Evolutionary conservation across 371 early-diverging fungal genomes (phyloP), one percentile per base, ranked within the genome.

Genomic region (Syncephalastrum racemosum): DNA sequence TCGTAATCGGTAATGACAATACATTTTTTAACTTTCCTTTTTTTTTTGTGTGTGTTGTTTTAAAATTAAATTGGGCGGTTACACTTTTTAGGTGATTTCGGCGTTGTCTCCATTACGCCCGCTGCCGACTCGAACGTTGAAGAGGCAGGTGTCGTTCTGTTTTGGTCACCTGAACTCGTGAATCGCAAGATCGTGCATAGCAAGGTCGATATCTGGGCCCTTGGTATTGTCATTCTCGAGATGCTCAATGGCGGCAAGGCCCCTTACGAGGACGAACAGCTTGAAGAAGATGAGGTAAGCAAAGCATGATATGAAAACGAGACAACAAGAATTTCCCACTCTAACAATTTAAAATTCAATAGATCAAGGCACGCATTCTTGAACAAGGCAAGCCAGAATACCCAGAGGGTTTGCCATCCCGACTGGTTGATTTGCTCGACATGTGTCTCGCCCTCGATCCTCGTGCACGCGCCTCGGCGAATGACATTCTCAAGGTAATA

Each of bases 151-250:
- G 79, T 75, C 47, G 76, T 79, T 18, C 63, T 79, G 25, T 79
- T 79, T 59, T 79, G 79, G 79, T 68, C 79, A 56, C 79, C 79
- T 49, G 79, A 79, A 66, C 54, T 75, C 50, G 73, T 75, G 23
- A 66, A 71, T 47, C 70, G 74, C 42, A 69, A 71, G 53, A 64
- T 79, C 27, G 70, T 79, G 8, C 68, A 75, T 62, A 63, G 68
- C 22, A 79, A 79, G 60, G 54, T 74, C 1, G 78, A 78, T 45
- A 67, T 78, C 24, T 78, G 78, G 78, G 78, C 78, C 3, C 60
- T 78, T 18, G 78, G 78, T 40, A 78, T 78, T 56, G 78, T 78
- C 4, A 72, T 78, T 18, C 63, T 78, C 12, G 74, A 78, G 44
- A 67, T 78, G 6, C 56, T 78, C 4, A 74, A 73, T 61, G 73